phyloP scores from a whole-genome alignment of 768 basidiomycete species.

The Tremella mesenterica region DNA sequence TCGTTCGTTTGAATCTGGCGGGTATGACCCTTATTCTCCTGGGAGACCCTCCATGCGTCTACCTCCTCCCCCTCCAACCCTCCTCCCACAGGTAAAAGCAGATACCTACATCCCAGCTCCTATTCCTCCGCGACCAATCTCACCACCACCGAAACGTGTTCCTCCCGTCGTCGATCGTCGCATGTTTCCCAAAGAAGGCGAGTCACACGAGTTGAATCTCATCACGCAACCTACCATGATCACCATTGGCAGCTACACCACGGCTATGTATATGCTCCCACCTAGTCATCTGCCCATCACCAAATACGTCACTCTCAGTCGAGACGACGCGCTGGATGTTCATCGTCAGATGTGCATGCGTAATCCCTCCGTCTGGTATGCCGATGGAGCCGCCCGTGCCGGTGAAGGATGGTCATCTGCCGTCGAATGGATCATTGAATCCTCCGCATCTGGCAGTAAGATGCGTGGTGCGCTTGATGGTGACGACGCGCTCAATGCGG shows the following conservation, averaged over 20 bases:
- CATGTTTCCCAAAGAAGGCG: not conserved
- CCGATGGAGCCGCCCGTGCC: slow-evolving; percentile 33
- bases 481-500: slow-evolving; percentile 38
- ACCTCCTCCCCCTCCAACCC: not conserved
- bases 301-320: slow-evolving; percentile 30
- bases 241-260: slow-evolving; percentile 10
- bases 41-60: slow-evolving; percentile 2
- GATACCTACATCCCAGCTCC: not conserved
- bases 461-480: slow-evolving; percentile 34
- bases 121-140: slow-evolving; percentile 3
- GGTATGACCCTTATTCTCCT: slow-evolving; percentile 35
- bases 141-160: slow-evolving; percentile 3
- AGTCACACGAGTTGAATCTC: slow-evolving; percentile 9
- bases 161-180: not conserved
- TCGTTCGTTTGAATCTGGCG: slow-evolving; percentile 20
- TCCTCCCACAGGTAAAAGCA: slow-evolving; percentile 2
- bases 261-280: slow-evolving; percentile 28
- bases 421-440: slow-evolving; percentile 38
- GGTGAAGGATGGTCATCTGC: slow-evolving; percentile 42
- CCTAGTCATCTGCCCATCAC: slow-evolving; percentile 32
- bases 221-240: slow-evolving; percentile 23
- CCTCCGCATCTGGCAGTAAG: slow-evolving; percentile 27
- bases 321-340: slow-evolving; percentile 28
- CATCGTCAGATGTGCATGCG: slow-evolving; percentile 26
- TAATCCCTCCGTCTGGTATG: slow-evolving; percentile 30